Percentiles rank a stretch among this genome's conserved stretches.
Evolutionary conservation across 768 basidiomycete species (phyloP).

Genomic region (Tremella yokohamensis): DNA sequence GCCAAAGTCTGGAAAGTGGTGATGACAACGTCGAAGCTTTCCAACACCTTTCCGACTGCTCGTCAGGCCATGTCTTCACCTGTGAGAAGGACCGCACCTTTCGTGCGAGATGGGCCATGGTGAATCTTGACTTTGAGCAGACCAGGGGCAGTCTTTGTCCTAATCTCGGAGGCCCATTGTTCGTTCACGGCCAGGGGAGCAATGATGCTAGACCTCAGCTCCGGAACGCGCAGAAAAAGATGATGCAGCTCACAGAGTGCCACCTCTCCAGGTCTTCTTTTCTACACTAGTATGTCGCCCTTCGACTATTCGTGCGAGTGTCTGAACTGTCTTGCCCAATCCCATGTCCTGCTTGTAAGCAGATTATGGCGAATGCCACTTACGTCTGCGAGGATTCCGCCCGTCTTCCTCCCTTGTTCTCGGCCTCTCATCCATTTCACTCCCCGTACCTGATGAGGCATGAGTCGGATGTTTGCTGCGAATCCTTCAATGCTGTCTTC

Average conservation of each 20-base stretch:
- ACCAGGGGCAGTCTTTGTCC: constrained; percentile 16
- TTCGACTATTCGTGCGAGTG: constrained; percentile 78
- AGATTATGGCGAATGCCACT: constrained; percentile 21
- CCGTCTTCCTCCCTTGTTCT: constrained; percentile 70
- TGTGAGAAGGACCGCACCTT: constrained; percentile 54
- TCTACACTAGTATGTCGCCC: constrained; percentile 69
- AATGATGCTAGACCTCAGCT: constrained; percentile 61
- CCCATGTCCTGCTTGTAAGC: constrained; percentile 48
- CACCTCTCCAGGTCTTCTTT: constrained; percentile 58
- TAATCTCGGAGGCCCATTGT: constrained; percentile 54
- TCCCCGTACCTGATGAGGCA: constrained; percentile 85
- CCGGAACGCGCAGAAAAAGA: background rate
- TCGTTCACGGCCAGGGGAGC: constrained; percentile 80
- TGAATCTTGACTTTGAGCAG: constrained; percentile 10
- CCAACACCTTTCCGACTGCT: constrained; percentile 33
- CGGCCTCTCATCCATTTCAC: constrained; percentile 82
- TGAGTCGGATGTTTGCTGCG: constrained; percentile 62
- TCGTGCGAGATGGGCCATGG: constrained; percentile 64
- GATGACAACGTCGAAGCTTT: constrained; percentile 55
- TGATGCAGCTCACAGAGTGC: constrained; percentile 45
- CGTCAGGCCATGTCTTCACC: background rate
- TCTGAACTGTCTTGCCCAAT: constrained; percentile 71
- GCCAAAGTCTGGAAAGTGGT: constrained; percentile 83
- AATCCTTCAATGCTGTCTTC: constrained; percentile 77
- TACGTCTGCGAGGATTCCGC: constrained; percentile 83